These are phyloP conservation scores for Barnettozyma pratensis DNA, from an alignment of 805 yeast species.

Conservation along the genomic window DNA sequence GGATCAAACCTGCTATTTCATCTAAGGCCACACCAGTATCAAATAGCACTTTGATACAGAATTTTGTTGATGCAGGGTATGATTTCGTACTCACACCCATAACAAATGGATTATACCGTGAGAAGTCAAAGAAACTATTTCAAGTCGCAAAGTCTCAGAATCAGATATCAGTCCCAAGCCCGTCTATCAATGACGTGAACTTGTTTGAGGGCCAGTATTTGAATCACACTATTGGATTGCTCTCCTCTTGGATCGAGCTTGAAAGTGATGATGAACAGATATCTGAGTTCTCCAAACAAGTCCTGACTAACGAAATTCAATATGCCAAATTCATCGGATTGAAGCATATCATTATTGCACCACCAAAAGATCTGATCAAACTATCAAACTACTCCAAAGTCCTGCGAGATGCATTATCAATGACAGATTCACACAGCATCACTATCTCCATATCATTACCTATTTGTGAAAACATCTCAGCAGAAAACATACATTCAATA, in stretches of 20 bases:
- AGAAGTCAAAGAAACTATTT: slow-evolving; percentile 35
- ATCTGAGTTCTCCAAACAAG: slow-evolving; percentile 52
- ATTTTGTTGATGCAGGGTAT: slow-evolving; percentile 35
- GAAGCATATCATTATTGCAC: slow-evolving; percentile 51
- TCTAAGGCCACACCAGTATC: slow-evolving; percentile 27
- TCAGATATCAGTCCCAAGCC: slow-evolving; percentile 33
- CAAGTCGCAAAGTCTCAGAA: slow-evolving; percentile 25
- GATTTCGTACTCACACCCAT: slow-evolving; percentile 50
- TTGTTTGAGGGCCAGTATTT: slow-evolving; percentile 39
- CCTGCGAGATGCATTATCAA: slow-evolving; percentile 30
- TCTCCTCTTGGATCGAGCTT: slow-evolving; percentile 68
- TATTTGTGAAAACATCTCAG: slow-evolving; percentile 38
- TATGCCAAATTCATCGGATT: slow-evolving; percentile 59
- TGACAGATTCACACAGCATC: slow-evolving; percentile 24
- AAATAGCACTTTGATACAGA: slow-evolving; percentile 25
- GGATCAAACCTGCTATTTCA: slow-evolving; percentile 40
- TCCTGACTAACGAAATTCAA: slow-evolving; percentile 50
- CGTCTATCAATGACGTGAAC: slow-evolving; percentile 37
- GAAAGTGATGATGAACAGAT: slow-evolving; percentile 46
- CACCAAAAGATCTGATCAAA: slow-evolving; percentile 54
- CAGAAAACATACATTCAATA: slow-evolving; percentile 23
- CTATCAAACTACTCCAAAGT: slow-evolving; percentile 45
- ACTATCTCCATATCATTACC: slow-evolving; percentile 43
- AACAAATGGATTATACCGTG: slow-evolving; percentile 47
- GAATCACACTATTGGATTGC: slow-evolving; percentile 43